A percentile compares a stretch with the other conserved stretches of the same genome.
phyloP scores from a whole-genome alignment of 2,329 filamentous ascomycete genomes.

The Pseudogymnoascus sp. region DNA sequence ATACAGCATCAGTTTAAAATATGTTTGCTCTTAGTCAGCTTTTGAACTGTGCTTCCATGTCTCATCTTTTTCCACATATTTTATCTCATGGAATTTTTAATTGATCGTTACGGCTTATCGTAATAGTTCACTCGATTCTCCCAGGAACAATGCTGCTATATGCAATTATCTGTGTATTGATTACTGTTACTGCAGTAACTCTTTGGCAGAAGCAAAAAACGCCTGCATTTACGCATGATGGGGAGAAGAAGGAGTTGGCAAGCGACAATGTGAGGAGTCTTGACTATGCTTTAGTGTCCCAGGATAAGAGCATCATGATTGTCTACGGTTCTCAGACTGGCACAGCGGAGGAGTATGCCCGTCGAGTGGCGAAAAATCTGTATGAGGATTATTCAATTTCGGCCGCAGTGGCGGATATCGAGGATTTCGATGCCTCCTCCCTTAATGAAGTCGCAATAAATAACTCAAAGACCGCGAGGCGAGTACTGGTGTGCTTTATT shows the following conservation, averaged over 20 bases:
- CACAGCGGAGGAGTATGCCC: constrained; percentile 34
- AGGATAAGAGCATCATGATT: constrained; percentile 23
- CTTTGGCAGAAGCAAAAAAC: neutral
- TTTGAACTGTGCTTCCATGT: neutral
- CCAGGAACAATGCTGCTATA: neutral
- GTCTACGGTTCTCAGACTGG: constrained; percentile 40
- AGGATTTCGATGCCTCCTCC: constrained; percentile 4
- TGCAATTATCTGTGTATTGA: neutral
- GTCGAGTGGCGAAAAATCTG: constrained; percentile 32
- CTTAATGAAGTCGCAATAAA: neutral
- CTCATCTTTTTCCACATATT: neutral
- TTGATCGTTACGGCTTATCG: neutral
- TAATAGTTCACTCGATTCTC: neutral
- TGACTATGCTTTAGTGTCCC: neutral
- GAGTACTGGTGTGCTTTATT: constrained; percentile 28
- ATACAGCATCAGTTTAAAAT: neutral
- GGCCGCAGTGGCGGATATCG: neutral
- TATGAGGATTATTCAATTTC: constrained; percentile 30
- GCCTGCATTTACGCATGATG: neutral
- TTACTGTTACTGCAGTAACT: neutral
- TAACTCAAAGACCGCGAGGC: constrained; percentile 14
- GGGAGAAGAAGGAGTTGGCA: neutral
- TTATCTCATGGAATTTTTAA: neutral
- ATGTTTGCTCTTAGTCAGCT: neutral
- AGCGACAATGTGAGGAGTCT: neutral